Percentiles rank a stretch among this genome's conserved stretches.
phyloP scores from a whole-genome alignment of 2,329 filamentous ascomycete genomes.

The Aspergillus pseudotamarii region DNA sequence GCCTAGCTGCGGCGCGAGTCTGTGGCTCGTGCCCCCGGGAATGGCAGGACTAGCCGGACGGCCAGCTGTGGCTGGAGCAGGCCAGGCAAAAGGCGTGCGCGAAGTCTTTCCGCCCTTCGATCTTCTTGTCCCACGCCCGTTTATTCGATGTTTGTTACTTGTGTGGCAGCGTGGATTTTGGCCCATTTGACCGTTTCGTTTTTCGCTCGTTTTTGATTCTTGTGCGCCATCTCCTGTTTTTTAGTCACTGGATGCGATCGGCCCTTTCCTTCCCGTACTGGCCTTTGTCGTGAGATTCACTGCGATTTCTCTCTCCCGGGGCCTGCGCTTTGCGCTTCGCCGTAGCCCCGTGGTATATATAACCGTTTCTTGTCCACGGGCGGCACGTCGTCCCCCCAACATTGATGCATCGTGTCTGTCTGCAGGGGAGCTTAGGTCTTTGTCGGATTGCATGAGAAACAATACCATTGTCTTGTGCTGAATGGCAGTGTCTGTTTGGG shows the following conservation, averaged over 20 bases:
- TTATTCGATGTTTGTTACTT: neutral
- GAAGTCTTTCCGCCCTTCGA: constrained; percentile 15
- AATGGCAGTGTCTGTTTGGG: constrained; percentile 13
- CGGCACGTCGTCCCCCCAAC: neutral
- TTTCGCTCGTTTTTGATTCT: neutral
- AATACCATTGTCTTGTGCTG: constrained; percentile 7
- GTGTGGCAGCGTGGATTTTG: neutral
- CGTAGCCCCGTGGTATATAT: constrained; percentile 3
- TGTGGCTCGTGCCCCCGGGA: constrained; percentile 11
- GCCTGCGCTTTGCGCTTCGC: constrained; percentile 14
- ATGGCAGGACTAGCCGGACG: constrained; percentile 5
- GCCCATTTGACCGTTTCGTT: neutral
- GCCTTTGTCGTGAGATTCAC: neutral
- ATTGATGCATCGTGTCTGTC: constrained; percentile 19
- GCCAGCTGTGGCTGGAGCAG: constrained; percentile 11
- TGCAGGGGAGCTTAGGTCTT: neutral
- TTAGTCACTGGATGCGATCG: neutral
- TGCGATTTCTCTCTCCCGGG: constrained; percentile 4
- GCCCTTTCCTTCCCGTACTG: neutral
- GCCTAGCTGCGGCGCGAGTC: constrained; percentile 6
- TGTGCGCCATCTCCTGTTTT: neutral
- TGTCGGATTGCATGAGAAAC: constrained; percentile 8
- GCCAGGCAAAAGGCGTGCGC: constrained; percentile 3
- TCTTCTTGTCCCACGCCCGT: constrained; percentile 7
- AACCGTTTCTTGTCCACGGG: constrained; percentile 21